Percentiles rank a stretch among this genome's conserved stretches.
phyloP scores from a whole-genome alignment of 2,329 filamentous ascomycete species.

The Talaromyces sp. region DNA sequence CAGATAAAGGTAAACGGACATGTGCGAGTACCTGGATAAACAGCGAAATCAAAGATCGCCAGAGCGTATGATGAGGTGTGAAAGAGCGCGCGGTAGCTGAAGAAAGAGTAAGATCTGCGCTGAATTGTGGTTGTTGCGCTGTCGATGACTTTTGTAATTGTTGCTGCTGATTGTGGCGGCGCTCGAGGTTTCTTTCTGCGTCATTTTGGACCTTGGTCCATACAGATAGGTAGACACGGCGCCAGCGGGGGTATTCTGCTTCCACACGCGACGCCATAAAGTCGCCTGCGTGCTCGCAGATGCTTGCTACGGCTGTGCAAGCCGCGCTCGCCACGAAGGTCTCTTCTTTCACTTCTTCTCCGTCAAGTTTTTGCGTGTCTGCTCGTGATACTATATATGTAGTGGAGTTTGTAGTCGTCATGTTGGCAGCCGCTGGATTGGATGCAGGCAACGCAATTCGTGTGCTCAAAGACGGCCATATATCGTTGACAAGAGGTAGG shows the following conservation, averaged over 20 bases:
- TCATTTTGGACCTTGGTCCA: slow-evolving; percentile 34
- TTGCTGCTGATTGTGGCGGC: slow-evolving; percentile 19
- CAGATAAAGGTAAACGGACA: slow-evolving; percentile 33
- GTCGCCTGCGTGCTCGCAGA: slow-evolving; percentile 69
- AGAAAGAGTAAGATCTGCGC: slow-evolving; percentile 15
- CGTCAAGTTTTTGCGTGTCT: slow-evolving; percentile 21
- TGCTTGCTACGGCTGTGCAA: slow-evolving; percentile 59
- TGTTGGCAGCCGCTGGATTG: slow-evolving; percentile 41
- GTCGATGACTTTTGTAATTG: background rate
- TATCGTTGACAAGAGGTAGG: slow-evolving; percentile 77
- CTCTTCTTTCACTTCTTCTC: slow-evolving; percentile 30
- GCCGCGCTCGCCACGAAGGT: slow-evolving; percentile 59
- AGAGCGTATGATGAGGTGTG: slow-evolving; percentile 34
- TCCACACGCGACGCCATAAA: slow-evolving; percentile 75
- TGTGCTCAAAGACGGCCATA: slow-evolving; percentile 72
- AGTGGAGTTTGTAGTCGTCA: slow-evolving; percentile 15
- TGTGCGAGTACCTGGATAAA: slow-evolving; percentile 34
- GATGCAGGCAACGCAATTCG: slow-evolving; percentile 32
- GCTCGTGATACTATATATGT: slow-evolving; percentile 55
- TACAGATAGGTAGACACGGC: slow-evolving; percentile 32
- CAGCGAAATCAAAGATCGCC: slow-evolving; percentile 31
- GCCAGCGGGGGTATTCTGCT: slow-evolving; percentile 53
- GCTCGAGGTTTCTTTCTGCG: slow-evolving; percentile 28
- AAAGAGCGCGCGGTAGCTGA: slow-evolving; percentile 23
- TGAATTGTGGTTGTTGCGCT: background rate